These are phyloP conservation scores for Galeopsis tetrahit DNA, from an alignment of 257 asterid species.

Conservation along the genomic window DNA sequence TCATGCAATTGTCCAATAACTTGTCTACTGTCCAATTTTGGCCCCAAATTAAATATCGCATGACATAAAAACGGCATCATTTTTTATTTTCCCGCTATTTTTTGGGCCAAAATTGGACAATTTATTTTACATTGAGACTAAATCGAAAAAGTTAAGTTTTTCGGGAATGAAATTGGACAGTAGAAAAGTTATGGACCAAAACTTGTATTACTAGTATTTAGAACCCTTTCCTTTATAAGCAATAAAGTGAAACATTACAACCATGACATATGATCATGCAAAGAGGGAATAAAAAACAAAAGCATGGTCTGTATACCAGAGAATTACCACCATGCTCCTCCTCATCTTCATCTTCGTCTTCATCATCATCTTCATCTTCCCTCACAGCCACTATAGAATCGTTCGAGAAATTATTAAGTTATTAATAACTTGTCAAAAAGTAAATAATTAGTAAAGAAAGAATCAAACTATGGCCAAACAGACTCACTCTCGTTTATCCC, in stretches of 20 bases:
- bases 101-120: too few relatives aligned
- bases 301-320: constrained; percentile 55
- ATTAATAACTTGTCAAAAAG: constrained; percentile 24
- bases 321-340: constrained; percentile 64
- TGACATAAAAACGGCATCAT: too few relatives aligned
- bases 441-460: constrained; percentile 11
- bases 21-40: too few relatives aligned
- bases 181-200: too few relatives aligned
- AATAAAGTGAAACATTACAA: background rate
- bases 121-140: too few relatives aligned
- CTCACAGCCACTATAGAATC: constrained; percentile 52
- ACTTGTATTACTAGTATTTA: too few relatives aligned
- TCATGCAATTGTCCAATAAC: too few relatives aligned
- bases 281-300: constrained; percentile 14
- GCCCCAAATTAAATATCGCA: too few relatives aligned
- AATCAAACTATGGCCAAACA: constrained; percentile 10
- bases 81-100: too few relatives aligned
- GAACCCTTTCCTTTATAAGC: constrained; percentile 6
- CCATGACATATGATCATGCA: background rate
- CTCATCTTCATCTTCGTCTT: constrained; percentile 42
- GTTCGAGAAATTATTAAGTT: constrained; percentile 25
- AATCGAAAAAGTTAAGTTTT: too few relatives aligned
- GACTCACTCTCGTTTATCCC: constrained; percentile 70
- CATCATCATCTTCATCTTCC: constrained; percentile 58
- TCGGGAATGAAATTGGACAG: too few relatives aligned